A percentile compares a stretch with the other conserved stretches of the same genome.
Evolutionary conservation across 768 basidiomycete species (phyloP).

Genomic region (Boletus rex-veris): DNA sequence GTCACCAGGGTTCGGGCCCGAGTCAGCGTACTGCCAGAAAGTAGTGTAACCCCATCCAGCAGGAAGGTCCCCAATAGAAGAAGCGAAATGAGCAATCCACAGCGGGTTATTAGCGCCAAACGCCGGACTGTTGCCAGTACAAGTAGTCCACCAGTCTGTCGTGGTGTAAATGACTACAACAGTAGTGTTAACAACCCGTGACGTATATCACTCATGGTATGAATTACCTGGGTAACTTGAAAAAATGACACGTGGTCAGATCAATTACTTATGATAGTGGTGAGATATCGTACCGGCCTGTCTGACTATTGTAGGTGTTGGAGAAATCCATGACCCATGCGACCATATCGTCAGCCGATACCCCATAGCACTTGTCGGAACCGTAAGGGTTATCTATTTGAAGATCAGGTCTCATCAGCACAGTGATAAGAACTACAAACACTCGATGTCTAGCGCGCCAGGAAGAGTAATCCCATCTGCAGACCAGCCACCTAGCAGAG

Average conservation of each 20-base stretch:
- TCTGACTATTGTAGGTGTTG: conserved; percentile 49
- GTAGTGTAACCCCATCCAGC: conserved; percentile 55
- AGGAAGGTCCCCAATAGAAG: conserved; percentile 50
- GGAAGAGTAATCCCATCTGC: conserved; percentile 58
- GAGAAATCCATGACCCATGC: conserved; percentile 63
- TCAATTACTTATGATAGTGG: neutral
- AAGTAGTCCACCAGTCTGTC: conserved; percentile 65
- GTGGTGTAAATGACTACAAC: conserved; percentile 56
- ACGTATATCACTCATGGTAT: neutral
- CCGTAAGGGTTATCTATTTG: conserved; percentile 49
- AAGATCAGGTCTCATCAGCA: neutral
- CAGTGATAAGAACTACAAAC: conserved; percentile 30
- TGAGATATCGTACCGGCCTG: conserved; percentile 38
- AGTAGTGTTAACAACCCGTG: neutral
- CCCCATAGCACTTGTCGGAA: conserved; percentile 47
- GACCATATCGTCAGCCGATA: conserved; percentile 52
- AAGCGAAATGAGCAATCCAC: conserved; percentile 57
- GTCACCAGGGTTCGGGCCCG: conserved; percentile 55
- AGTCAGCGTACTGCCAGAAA: conserved; percentile 61
- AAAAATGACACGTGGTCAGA: neutral
- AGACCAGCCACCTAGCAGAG: conserved; percentile 46
- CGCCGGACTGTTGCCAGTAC: conserved; percentile 54
- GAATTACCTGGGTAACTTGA: conserved; percentile 40
- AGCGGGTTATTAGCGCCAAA: conserved; percentile 54
- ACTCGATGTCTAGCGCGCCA: conserved; percentile 63